A percentile compares a stretch with the other conserved stretches of the same genome.
These are phyloP conservation scores for Rhododendron williamsianum DNA, from an alignment of 148 eudicot genomes.

Conservation along the genomic window DNA sequence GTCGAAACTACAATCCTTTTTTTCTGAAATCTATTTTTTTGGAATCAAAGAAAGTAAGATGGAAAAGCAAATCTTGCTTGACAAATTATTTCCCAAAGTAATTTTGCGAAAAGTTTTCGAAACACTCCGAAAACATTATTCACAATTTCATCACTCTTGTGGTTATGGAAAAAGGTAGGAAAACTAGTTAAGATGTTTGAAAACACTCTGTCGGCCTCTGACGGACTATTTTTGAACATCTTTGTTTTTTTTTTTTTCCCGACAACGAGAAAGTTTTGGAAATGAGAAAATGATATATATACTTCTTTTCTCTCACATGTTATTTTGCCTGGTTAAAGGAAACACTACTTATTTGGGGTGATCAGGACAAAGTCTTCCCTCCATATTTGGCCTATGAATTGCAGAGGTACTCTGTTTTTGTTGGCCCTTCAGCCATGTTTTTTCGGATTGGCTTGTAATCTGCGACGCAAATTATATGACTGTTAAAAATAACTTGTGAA, in stretches of 20 bases:
- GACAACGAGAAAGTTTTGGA: neutral
- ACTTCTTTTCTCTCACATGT: neutral
- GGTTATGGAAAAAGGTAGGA: neutral
- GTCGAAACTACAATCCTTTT: neutral
- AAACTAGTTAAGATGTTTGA: too few species aligned
- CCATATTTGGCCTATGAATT: constrained; percentile 36
- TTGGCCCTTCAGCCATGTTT: neutral
- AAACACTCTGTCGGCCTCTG: neutral
- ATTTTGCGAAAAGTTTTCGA: neutral
- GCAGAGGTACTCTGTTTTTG: constrained; percentile 32
- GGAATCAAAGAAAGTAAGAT: neutral
- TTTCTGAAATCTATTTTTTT: neutral
- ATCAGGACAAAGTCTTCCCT: constrained; percentile 60
- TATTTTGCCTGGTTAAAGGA: constrained; percentile 27
- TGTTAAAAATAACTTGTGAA: neutral
- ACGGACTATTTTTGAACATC: neutral
- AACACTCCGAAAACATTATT: neutral
- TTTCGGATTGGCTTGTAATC: neutral
- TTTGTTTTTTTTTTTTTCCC: neutral
- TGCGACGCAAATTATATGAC: neutral
- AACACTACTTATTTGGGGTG: constrained; percentile 68
- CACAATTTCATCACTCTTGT: neutral
- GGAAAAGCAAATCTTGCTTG: neutral
- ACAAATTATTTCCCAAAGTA: neutral
- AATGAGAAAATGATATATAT: neutral